Evolutionary conservation across 371 early-diverging fungal genomes (phyloP), one percentile per base, ranked within the genome.

Genomic region (Sporodiniella umbellata): DNA sequence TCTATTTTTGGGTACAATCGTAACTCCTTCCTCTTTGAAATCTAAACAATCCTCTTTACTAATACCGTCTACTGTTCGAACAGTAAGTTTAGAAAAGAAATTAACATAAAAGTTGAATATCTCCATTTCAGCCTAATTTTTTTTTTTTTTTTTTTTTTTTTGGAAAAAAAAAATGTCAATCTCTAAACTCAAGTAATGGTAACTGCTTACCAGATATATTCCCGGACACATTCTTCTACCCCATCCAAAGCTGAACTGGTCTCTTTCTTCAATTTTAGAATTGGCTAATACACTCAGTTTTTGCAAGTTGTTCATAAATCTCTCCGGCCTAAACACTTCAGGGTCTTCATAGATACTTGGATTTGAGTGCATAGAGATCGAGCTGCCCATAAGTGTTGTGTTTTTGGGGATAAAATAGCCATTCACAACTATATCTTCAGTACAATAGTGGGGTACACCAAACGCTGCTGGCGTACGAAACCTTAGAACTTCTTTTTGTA

Each of bases 181-280:
- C 11, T n/a, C 12, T 1, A 35, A 5, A 5, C n/a, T 35, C 15
- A 35, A n/a, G 11, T 11, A n/a, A 14, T 4, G 5, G 11, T 11
- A n/a, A n/a, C 4, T 3, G 2, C 15, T 35, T 35, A 35, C 58
- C 28, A 58, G 30, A 38, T 52, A 38, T 1, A 58, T 58, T 3
- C 53, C 58, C 22, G 58, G 53, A 15, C 58, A 58, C 8, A 48
- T 43, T 15, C 58, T 48, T 48, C 55, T 61, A 44, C 61, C 61
- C 56, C 56, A 61, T 1, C 61, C 61, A 53, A 61, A 61, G 19
- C 37, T 45, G 28, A 33, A 61, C 14, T 48, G 47, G 40, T 61
- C 56, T 10, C 61, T 23, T 2, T 51, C 28, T 21, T 61, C 50
- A 0, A 43, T 33, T 17, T 39, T 48, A 11, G 56, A 52, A 38